phyloP scores from a whole-genome alignment of 208 protist species.

The Lotmaria passim region DNA sequence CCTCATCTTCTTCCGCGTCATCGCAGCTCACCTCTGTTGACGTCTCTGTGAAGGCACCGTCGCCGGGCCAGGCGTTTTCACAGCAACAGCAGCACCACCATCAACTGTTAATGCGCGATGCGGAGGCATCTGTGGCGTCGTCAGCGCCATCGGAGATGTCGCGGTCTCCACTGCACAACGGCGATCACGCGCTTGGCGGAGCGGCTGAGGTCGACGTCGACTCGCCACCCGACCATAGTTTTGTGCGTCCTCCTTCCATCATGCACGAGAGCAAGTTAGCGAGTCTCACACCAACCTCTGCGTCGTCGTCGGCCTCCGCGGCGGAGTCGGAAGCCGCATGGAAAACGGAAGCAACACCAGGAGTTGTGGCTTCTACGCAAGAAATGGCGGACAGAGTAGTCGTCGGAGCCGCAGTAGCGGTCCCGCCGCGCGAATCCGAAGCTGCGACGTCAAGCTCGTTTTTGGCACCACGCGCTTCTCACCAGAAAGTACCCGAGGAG shows the following conservation, averaged over 20 bases:
- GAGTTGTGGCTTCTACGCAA: background rate
- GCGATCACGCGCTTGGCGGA: background rate
- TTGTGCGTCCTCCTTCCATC: constrained; percentile 4
- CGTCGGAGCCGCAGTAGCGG: background rate
- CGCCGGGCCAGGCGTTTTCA: background rate
- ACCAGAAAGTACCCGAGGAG: too few species aligned
- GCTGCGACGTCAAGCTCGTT: background rate
- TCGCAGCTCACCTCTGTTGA: background rate
- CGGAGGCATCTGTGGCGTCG: background rate
- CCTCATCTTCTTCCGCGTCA: background rate
- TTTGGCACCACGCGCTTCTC: background rate
- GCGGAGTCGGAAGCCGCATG: background rate
- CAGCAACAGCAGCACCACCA: background rate
- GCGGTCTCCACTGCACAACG: background rate
- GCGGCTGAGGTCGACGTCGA: background rate
- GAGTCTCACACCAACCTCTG: background rate
- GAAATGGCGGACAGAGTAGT: background rate
- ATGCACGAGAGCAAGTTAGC: constrained; percentile 7
- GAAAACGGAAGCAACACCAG: background rate
- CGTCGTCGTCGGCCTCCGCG: background rate
- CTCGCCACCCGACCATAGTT: background rate
- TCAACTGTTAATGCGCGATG: too few species aligned
- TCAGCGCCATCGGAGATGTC: background rate
- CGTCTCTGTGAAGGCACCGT: background rate
- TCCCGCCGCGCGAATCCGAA: background rate